Evolutionary conservation across 805 yeast species (phyloP).

Genomic region (Kluyveromyces lactis): DNA sequence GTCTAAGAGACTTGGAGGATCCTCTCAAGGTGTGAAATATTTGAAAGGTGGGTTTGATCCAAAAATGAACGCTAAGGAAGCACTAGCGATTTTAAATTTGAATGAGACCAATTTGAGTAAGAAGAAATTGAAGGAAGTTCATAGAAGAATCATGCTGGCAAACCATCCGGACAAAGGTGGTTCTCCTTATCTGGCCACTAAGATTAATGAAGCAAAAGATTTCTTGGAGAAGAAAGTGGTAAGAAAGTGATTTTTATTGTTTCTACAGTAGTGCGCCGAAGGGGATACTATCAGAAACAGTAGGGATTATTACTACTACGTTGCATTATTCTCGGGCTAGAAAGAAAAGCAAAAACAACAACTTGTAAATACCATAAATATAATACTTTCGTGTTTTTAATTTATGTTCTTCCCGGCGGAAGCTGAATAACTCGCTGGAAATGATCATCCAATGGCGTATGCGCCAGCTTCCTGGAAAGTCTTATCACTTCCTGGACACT

Average conservation of each 20-base stretch:
- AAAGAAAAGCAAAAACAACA: too few relatives aligned
- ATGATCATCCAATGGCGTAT: neutral
- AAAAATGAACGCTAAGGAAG: constrained; percentile 88
- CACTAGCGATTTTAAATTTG: constrained; percentile 72
- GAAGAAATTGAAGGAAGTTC: constrained; percentile 71
- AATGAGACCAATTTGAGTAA: constrained; percentile 56
- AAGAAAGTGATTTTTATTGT: constrained; percentile 10
- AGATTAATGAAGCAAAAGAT: constrained; percentile 86
- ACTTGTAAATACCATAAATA: too few relatives aligned
- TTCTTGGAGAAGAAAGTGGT: constrained; percentile 27
- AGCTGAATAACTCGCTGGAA: too few relatives aligned
- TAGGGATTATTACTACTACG: too few relatives aligned
- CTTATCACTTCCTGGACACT: constrained; percentile 10
- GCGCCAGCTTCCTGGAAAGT: neutral
- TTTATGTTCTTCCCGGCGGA: too few relatives aligned
- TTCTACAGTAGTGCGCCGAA: neutral
- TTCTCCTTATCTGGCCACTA: constrained; percentile 80
- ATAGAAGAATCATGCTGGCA: constrained; percentile 79
- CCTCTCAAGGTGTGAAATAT: constrained; percentile 45
- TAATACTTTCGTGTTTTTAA: too few relatives aligned
- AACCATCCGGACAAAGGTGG: constrained; percentile 97
- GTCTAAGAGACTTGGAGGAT: constrained; percentile 42
- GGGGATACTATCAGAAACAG: constrained; percentile 1
- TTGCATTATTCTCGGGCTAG: too few relatives aligned
- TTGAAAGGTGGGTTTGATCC: constrained; percentile 83